These are phyloP conservation scores for Chlamydomonas eustigma DNA, from an alignment of 139 green algal genomes.

Conservation along the genomic window DNA sequence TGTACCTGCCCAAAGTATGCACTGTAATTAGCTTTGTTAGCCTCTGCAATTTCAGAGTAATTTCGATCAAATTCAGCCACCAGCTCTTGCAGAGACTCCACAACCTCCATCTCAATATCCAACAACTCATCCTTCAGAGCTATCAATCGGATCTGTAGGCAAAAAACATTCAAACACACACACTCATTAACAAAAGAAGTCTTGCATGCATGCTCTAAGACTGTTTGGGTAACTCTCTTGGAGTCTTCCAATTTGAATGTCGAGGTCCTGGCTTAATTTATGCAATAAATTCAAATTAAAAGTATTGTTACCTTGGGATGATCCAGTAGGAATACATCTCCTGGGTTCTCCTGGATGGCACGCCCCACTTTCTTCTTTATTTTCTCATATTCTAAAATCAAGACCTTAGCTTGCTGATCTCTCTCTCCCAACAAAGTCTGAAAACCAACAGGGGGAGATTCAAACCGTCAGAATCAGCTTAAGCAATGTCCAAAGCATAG, in stretches of 20 bases:
- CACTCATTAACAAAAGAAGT: too few relatives aligned
- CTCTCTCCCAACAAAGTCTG: constrained; percentile 30
- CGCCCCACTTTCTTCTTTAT: constrained; percentile 51
- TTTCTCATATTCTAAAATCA: constrained; percentile 56
- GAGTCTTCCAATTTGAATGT: too few relatives aligned
- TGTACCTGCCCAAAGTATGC: constrained; percentile 61
- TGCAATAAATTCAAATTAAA: too few relatives aligned
- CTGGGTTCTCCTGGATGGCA: constrained; percentile 29
- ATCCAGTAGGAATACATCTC: constrained; percentile 14
- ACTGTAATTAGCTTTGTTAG: constrained; percentile 65
- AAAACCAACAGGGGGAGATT: background rate
- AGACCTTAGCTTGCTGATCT: constrained; percentile 20
- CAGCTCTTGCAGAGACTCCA: constrained; percentile 61
- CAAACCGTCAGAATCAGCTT: too few relatives aligned
- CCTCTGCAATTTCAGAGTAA: constrained; percentile 66
- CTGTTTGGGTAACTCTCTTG: too few relatives aligned
- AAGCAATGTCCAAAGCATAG: too few relatives aligned
- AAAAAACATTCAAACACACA: too few relatives aligned
- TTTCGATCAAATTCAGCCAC: constrained; percentile 72
- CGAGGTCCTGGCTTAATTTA: too few relatives aligned
- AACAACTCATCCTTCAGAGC: constrained; percentile 61
- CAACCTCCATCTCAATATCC: constrained; percentile 51
- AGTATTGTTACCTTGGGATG: constrained; percentile 40
- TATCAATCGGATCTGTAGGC: constrained; percentile 52
- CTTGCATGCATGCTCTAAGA: too few relatives aligned